phyloP scores from a whole-genome alignment of 208 protist genomes.

The Wallacemonas sp. region DNA sequence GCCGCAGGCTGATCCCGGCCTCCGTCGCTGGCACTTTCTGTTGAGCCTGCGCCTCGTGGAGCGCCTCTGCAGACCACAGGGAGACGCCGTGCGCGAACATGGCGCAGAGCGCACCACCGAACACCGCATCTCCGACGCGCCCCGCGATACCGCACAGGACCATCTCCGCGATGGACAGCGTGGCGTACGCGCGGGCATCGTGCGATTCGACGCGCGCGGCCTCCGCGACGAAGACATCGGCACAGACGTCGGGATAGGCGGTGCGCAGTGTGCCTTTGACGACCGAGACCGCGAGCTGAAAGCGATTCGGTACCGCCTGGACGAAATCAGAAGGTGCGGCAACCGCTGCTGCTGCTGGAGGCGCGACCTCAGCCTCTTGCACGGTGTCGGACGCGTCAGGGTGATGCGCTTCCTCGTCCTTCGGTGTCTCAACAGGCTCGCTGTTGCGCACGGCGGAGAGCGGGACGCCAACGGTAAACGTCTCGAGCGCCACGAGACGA shows the following conservation, averaged over 20 bases:
- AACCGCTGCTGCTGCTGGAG: background rate
- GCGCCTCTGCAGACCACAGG: background rate
- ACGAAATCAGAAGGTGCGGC: slow-evolving; percentile 1
- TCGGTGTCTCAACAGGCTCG: no score
- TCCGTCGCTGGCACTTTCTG: no score
- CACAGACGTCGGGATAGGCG: slow-evolving; percentile 16
- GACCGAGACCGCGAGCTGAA: slow-evolving; percentile 34
- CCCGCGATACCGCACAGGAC: slow-evolving; percentile 26
- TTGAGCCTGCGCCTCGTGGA: no score
- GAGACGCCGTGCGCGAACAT: slow-evolving; percentile 42
- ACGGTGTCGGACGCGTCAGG: no score
- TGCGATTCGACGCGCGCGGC: background rate
- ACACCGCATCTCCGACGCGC: slow-evolving; percentile 25
- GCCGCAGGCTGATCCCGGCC: no score
- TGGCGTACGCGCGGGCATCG: background rate
- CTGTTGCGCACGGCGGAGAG: background rate
- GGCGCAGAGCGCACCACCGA: slow-evolving; percentile 26
- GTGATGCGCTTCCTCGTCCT: no score
- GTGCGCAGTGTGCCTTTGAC: slow-evolving; percentile 30
- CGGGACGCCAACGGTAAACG: slow-evolving; percentile 5
- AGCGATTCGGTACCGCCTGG: slow-evolving; percentile 20
- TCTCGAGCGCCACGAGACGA: slow-evolving; percentile 8
- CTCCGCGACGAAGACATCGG: slow-evolving; percentile 6
- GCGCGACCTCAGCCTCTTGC: no score
- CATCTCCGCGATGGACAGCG: slow-evolving; percentile 13